Evolutionary conservation across 176 grass and related monocot genomes (phyloP).

Genomic region (Aegilops bicornis): DNA sequence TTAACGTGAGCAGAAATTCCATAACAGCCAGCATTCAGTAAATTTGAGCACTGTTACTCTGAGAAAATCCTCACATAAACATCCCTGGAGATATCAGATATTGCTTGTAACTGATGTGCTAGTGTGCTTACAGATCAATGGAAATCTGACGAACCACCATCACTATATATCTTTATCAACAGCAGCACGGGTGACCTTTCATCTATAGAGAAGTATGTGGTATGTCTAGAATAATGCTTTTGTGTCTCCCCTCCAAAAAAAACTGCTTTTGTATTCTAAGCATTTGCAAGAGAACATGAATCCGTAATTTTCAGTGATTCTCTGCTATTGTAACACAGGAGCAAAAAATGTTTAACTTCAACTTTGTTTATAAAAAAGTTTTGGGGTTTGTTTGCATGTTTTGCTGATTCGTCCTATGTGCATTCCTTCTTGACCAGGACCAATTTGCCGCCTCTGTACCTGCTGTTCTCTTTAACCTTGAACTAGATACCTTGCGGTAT

Average conservation of each 20-base stretch:
- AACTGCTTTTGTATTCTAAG: not conserved
- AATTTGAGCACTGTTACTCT: not conserved
- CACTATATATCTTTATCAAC: conserved; percentile 93
- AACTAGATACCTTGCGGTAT: conserved; percentile 91
- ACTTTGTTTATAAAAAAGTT: not conserved
- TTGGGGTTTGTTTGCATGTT: not conserved
- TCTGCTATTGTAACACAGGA: not conserved
- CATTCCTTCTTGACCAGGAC: conserved; percentile 59
- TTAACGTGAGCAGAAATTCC: not conserved
- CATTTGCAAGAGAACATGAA: conserved; percentile 3
- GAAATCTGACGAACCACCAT: conserved; percentile 68
- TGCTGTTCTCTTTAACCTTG: conserved; percentile 91
- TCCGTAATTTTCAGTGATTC: not conserved
- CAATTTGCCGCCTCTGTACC: conserved; percentile 68
- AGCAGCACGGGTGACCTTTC: conserved; percentile 90
- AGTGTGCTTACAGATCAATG: conserved; percentile 59
- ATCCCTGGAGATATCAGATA: not conserved
- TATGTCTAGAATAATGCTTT: conserved; percentile 49
- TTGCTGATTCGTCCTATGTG: not conserved
- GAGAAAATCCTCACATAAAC: not conserved
- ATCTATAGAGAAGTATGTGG: conserved; percentile 94
- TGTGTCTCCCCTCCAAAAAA: not conserved
- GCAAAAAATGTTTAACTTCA: not conserved
- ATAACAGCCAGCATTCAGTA: not conserved
- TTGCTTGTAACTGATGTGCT: conserved; percentile 24